phyloP scores from a whole-genome alignment of 1,284 basidiomycete genomes.

The Anthracocystis setariae region DNA sequence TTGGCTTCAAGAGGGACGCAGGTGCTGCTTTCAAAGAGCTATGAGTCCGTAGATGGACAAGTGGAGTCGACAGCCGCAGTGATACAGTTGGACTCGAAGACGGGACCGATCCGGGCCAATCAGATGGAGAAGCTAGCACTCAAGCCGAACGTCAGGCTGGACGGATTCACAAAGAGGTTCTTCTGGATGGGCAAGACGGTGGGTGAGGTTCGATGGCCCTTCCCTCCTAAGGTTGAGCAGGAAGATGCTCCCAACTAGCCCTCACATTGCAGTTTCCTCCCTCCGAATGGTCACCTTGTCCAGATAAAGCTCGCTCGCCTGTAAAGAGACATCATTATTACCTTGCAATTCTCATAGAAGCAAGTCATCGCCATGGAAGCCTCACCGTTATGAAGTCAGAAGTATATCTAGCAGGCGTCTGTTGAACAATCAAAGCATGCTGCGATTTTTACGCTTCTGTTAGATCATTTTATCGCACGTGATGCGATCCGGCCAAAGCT shows the following conservation, averaged over 20 bases:
- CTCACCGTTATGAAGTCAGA: no score
- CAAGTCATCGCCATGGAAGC: not conserved
- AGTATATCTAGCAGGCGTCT: no score
- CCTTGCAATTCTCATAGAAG: not conserved
- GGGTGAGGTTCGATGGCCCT: constrained; percentile 40
- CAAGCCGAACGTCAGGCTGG: constrained; percentile 34
- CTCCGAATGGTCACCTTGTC: no score
- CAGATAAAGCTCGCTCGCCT: not conserved
- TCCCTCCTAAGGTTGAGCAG: constrained; percentile 30
- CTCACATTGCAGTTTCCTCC: no score
- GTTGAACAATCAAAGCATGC: no score
- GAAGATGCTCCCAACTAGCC: not conserved
- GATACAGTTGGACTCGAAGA: constrained; percentile 14
- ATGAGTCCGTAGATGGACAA: constrained; percentile 29
- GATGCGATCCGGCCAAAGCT: constrained; percentile 12
- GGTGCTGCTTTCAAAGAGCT: constrained; percentile 27
- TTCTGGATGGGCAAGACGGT: constrained; percentile 37
- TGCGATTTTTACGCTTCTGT: not conserved
- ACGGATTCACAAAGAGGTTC: constrained; percentile 25
- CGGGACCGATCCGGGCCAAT: constrained; percentile 10
- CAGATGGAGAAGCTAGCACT: constrained; percentile 39
- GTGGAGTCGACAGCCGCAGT: constrained; percentile 23
- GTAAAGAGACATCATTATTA: no score
- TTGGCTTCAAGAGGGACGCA: constrained; percentile 21
- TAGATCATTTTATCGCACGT: constrained; percentile 12